Percentiles rank a stretch among this genome's conserved stretches.
These are phyloP conservation scores for Arthrobotrys conoides DNA, from an alignment of 2,329 filamentous ascomycete species.

Conservation along the genomic window DNA sequence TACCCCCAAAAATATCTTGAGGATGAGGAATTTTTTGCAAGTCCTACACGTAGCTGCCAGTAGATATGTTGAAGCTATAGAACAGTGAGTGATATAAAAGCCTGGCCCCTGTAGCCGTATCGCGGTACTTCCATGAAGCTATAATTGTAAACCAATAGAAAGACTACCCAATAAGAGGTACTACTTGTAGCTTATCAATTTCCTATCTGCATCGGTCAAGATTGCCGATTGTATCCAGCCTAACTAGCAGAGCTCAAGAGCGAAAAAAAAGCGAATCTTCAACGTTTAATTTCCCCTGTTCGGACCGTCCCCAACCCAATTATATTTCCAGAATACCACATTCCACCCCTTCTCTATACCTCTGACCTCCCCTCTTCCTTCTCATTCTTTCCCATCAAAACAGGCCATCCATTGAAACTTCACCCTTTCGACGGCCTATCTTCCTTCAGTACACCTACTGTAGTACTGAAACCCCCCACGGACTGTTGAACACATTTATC, in stretches of 20 bases:
- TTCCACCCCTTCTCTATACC: not conserved
- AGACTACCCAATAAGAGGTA: not conserved
- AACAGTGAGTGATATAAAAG: slow-evolving; percentile 47
- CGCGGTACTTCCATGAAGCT: slow-evolving; percentile 34
- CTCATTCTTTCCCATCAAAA: slow-evolving; percentile 7
- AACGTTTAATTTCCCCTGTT: slow-evolving; percentile 41
- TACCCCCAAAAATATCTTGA: slow-evolving; percentile 12
- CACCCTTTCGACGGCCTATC: slow-evolving; percentile 2
- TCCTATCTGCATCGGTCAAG: slow-evolving; percentile 9
- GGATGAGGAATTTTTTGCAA: slow-evolving; percentile 2
- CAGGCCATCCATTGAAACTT: slow-evolving; percentile 26
- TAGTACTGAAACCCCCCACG: slow-evolving; percentile 20
- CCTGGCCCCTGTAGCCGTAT: not conserved
- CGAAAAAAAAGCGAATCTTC: slow-evolving; percentile 44
- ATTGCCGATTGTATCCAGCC: slow-evolving; percentile 59
- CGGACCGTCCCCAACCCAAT: slow-evolving; percentile 27
- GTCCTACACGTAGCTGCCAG: too few relatives aligned
- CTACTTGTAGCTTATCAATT: not conserved
- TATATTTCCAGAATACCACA: slow-evolving; percentile 25
- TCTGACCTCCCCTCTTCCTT: slow-evolving; percentile 15
- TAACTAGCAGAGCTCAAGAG: not conserved
- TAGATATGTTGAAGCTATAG: slow-evolving; percentile 8
- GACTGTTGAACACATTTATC: slow-evolving; percentile 30
- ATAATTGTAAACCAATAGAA: slow-evolving; percentile 5
- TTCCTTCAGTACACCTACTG: slow-evolving; percentile 1